Evolutionary conservation across 805 yeast genomes (phyloP), one percentile per base, ranked within the genome.

Genomic region (Jamesozyma jinghongensis): DNA sequence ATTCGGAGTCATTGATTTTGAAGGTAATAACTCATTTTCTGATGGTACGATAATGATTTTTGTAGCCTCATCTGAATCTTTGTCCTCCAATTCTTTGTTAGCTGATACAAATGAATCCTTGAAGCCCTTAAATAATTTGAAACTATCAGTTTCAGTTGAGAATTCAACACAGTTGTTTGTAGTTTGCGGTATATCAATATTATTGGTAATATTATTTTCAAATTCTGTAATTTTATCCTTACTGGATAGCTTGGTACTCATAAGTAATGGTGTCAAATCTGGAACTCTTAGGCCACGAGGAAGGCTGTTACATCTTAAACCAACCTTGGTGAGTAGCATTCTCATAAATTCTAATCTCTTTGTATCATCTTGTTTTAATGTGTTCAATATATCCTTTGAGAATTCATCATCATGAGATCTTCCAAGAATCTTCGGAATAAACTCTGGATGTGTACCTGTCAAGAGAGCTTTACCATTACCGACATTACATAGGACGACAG

Each of bases 371-470:
- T 59, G 58, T 17, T 57, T 56, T 20, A 87, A 59, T 0, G 53
- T 57, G 3, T 64, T 52, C 2, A 75, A 59, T 2, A 77, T 63
- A 0, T 51, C 41, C 5, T 51, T 46, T 37, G 63, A 62, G 14
- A 65, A 34, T 46, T 61, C 36, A 45, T 65, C 42, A 42, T 58
- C 53, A 10, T 56, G 48, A 2, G 63, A 48, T 20, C 64, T 65
- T 16, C 61, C 62, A 45, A 73, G 62, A 47, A 79, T 51, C 13
- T 72, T 64, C 13, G 86, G 81, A 2, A 77, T 68, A 55, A 79
- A 87, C 61, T 92, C 99, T 0, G 96, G 95, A 61, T 92, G 98
- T 0, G 85, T 74, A 0, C 97, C 97, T 12, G 82, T 70, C 11
- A 92, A 68, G 8, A 92, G 61, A 0, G 80, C 95, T 29, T 64